These are phyloP conservation scores for Sedum album DNA, from an alignment of 164 flowering plant species.

Conservation along the genomic window DNA sequence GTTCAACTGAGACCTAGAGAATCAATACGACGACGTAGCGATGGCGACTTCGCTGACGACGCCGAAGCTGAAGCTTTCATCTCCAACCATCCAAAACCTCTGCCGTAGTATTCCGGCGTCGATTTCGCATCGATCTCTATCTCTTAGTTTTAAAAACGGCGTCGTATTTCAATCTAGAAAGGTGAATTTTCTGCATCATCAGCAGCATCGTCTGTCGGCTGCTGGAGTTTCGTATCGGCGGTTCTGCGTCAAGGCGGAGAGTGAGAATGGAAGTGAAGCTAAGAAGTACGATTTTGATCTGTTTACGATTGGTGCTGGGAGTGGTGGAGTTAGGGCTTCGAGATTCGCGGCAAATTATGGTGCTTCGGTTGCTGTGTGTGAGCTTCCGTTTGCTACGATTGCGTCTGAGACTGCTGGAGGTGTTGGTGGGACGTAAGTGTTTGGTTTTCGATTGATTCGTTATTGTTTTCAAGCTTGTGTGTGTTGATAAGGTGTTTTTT, in stretches of 20 bases:
- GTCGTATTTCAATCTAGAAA: background rate
- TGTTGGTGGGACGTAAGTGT: conserved; percentile 89
- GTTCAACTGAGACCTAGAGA: no score
- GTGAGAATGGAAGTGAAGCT: conserved; percentile 35
- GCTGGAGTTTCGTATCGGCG: background rate
- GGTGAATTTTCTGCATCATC: background rate
- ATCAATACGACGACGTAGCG: background rate
- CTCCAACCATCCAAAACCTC: conserved; percentile 33
- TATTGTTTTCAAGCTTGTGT: background rate
- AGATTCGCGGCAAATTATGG: conserved; percentile 66
- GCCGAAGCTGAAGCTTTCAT: conserved; percentile 33
- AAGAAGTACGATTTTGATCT: conserved; percentile 59
- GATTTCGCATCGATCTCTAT: background rate
- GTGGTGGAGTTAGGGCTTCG: conserved; percentile 77
- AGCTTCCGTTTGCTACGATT: conserved; percentile 78
- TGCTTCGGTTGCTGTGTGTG: conserved; percentile 78
- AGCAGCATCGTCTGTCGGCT: background rate
- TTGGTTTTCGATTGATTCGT: background rate
- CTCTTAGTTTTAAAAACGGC: background rate
- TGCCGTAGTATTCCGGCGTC: conserved; percentile 21
- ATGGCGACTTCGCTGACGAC: conserved; percentile 25
- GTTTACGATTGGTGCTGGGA: conserved; percentile 77
- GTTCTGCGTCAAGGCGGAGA: background rate
- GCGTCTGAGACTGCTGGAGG: conserved; percentile 87
- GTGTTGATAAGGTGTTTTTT: background rate